Conservation (phyloP, 2,329 filamentous ascomycete genomes). For the Colletotrichum echinochloae region DNA sequence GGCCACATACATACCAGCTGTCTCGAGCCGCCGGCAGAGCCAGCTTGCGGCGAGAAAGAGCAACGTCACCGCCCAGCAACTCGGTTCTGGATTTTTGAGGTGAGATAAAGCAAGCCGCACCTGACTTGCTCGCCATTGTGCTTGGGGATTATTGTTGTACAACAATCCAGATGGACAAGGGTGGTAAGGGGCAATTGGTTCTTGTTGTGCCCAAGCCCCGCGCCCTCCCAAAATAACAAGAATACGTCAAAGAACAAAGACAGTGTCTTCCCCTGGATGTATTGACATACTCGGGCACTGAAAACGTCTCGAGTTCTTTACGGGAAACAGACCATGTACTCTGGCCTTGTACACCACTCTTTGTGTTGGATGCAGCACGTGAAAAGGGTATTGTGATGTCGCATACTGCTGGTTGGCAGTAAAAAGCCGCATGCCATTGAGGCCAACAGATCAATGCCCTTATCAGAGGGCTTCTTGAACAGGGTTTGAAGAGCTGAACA, state of each 20-base stretch:
- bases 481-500: neutral
- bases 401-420: neutral
- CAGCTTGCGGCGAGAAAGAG: neutral
- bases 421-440: neutral
- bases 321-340: no score
- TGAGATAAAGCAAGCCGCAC: no score
- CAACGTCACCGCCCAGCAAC: no score
- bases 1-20: neutral
- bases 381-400: neutral
- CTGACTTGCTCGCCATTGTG: no score
- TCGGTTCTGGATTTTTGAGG: neutral
- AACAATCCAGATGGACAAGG: neutral
- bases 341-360: neutral
- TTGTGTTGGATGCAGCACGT: conserved; percentile 10
- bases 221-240: neutral
- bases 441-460: neutral
- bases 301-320: conserved; percentile 4
- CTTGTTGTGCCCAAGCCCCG: neutral
- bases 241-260: conserved; percentile 20
- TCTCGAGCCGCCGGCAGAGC: neutral
- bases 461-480: neutral
- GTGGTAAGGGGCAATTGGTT: neutral
- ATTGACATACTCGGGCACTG: neutral
- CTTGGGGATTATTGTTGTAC: neutral
- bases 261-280: neutral